Evolutionary conservation across 2,329 filamentous ascomycete genomes (phyloP).

Genomic region (Exophiala sp.): DNA sequence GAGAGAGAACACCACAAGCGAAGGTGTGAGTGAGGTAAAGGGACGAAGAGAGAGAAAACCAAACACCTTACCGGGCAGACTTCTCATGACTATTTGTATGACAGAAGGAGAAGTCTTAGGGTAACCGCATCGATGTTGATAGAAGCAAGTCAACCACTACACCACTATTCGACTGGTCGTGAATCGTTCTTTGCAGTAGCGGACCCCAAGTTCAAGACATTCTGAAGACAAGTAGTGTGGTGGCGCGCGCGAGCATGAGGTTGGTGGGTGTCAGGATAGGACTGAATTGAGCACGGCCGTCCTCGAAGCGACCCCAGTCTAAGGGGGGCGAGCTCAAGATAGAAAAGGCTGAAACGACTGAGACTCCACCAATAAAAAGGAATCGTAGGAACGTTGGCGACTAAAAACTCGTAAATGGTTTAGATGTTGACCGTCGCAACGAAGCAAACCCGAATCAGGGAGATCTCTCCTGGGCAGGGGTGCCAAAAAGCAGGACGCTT

Average conservation of each 20-base stretch:
- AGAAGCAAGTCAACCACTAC: not conserved
- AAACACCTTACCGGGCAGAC: not conserved
- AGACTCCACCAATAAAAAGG: not conserved
- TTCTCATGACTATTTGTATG: not conserved
- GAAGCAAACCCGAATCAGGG: constrained; percentile 7
- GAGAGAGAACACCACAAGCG: constrained; percentile 33
- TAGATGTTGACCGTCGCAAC: constrained; percentile 4
- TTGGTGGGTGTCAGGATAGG: constrained; percentile 44
- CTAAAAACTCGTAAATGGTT: too few relatives aligned
- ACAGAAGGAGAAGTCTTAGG: not conserved
- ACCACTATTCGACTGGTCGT: constrained; percentile 4
- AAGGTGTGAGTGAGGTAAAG: constrained; percentile 1
- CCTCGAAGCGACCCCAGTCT: constrained; percentile 16
- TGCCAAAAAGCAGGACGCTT: not conserved
- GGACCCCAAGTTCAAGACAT: constrained; percentile 21
- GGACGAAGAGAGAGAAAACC: not conserved
- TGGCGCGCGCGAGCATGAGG: constrained; percentile 14
- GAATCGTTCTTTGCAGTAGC: not conserved
- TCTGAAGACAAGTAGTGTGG: constrained; percentile 10
- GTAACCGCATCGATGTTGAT: not conserved
- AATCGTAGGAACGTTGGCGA: not conserved
- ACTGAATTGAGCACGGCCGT: not conserved
- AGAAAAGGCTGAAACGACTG: constrained; percentile 18
- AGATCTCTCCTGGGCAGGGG: constrained; percentile 10
- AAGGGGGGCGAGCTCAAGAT: constrained; percentile 1